Conservation (phyloP, 2,329 filamentous ascomycete species). For the Exophiala sideris region DNA sequence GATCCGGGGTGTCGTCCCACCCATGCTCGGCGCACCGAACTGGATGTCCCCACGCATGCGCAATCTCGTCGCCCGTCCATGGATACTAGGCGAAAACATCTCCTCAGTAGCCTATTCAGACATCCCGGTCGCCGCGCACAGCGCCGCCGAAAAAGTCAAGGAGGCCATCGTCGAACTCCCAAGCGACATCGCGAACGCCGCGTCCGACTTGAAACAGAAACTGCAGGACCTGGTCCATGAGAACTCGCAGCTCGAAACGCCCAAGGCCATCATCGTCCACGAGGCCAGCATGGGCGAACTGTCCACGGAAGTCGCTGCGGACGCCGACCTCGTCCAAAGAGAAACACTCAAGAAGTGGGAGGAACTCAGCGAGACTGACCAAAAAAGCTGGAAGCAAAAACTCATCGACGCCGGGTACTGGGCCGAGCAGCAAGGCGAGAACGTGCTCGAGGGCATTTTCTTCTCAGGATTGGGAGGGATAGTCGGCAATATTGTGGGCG, state of each 20-base stretch:
- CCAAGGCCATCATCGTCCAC: conserved; percentile 30
- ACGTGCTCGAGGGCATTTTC: conserved; percentile 70
- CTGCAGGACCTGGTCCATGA: conserved; percentile 24
- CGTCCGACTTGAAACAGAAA: conserved; percentile 12
- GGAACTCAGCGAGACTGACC: conserved; percentile 62
- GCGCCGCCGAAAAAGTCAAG: conserved; percentile 18
- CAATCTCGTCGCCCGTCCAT: conserved; percentile 39
- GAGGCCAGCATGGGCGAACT: conserved; percentile 37
- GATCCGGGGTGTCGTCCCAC: conserved; percentile 55
- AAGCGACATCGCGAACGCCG: conserved; percentile 4
- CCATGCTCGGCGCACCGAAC: conserved; percentile 54
- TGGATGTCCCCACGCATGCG: conserved; percentile 55
- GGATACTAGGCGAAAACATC: conserved; percentile 32
- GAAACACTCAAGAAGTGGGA: conserved; percentile 61
- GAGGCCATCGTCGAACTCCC: conserved; percentile 6
- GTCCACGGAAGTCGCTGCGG: conserved; percentile 36
- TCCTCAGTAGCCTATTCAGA: conserved; percentile 1
- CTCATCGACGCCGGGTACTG: conserved; percentile 71
- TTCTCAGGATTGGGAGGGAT: conserved; percentile 69
- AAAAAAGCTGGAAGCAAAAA: conserved; percentile 65
- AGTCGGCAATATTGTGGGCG: conserved; percentile 43
- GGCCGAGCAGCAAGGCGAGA: conserved; percentile 74
- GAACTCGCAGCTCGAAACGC: conserved; percentile 22
- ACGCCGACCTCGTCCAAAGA: conserved; percentile 21
- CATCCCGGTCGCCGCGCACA: conserved; percentile 16